These are phyloP conservation scores for Lentinula raphanica DNA, from an alignment of 768 basidiomycete species.

Conservation along the genomic window DNA sequence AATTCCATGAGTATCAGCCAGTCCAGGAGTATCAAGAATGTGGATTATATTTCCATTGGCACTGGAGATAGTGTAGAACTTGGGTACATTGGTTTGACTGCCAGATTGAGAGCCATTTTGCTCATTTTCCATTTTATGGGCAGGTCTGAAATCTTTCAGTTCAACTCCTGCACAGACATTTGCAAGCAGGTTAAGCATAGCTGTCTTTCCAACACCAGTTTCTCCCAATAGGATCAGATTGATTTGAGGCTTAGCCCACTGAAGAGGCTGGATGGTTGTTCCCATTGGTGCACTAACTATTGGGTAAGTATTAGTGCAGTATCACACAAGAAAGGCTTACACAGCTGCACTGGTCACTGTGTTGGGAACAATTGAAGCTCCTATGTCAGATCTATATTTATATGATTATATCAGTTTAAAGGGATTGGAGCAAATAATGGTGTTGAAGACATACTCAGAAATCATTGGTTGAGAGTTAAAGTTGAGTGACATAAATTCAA, in stretches of 20 bases:
- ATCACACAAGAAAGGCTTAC: neutral
- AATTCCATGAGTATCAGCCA: conserved; percentile 23
- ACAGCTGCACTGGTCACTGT: no score
- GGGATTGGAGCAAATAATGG: no score
- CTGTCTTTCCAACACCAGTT: conserved; percentile 16
- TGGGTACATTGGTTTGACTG: neutral
- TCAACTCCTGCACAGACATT: conserved; percentile 11
- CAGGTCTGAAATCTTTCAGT: neutral
- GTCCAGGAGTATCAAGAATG: conserved; percentile 24
- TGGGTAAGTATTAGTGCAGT: no score
- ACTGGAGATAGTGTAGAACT: neutral
- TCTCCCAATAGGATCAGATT: conserved; percentile 11
- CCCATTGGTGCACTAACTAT: neutral
- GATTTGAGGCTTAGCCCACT: neutral
- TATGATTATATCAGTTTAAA: no score
- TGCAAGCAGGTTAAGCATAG: conserved; percentile 12
- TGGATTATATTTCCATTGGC: conserved; percentile 9
- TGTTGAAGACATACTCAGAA: no score
- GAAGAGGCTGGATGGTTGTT: neutral
- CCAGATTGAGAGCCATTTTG: neutral
- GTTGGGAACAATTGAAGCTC: neutral
- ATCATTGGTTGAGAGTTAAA: no score
- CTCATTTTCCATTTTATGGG: neutral
- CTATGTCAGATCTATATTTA: no score
- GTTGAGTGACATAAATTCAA: no score